Evolutionary conservation across 306 rosid species (phyloP).

Genomic region (Echinosophora koreensis): DNA sequence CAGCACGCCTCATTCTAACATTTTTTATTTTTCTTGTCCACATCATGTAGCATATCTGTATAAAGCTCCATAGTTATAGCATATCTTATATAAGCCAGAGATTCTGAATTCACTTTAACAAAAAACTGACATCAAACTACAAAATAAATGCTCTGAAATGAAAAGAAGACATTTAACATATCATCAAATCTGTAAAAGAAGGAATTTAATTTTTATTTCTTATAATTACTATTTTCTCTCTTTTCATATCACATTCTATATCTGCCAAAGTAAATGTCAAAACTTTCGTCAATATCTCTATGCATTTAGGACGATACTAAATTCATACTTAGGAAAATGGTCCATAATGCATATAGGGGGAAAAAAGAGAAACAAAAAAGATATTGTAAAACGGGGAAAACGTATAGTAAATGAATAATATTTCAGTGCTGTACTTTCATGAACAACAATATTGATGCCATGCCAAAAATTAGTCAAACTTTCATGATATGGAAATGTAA

Average conservation of each 20-base stretch:
- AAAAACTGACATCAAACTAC: slow-evolving; percentile 31
- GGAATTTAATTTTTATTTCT: background rate
- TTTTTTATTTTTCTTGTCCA: slow-evolving; percentile 4
- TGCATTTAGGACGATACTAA: background rate
- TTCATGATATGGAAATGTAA: slow-evolving; percentile 9
- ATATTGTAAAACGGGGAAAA: background rate
- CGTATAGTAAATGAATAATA: slow-evolving; percentile 3
- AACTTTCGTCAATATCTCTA: slow-evolving; percentile 10
- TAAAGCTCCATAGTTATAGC: background rate
- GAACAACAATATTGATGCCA: slow-evolving; percentile 6
- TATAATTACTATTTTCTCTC: background rate
- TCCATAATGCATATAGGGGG: background rate
- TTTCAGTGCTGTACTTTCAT: slow-evolving; percentile 10
- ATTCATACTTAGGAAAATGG: slow-evolving; percentile 1
- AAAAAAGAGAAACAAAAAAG: background rate
- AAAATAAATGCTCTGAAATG: background rate
- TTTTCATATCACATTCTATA: slow-evolving; percentile 9
- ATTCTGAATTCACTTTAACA: slow-evolving; percentile 1
- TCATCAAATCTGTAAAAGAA: slow-evolving; percentile 19
- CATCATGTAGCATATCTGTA: slow-evolving; percentile 30
- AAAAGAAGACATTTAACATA: slow-evolving; percentile 8
- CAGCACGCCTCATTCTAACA: background rate
- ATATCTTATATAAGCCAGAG: background rate
- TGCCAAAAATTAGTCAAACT: background rate
- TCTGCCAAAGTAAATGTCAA: background rate